Evolutionary conservation across 805 yeast genomes (phyloP).

Genomic region (Kuraishia capsulata): DNA sequence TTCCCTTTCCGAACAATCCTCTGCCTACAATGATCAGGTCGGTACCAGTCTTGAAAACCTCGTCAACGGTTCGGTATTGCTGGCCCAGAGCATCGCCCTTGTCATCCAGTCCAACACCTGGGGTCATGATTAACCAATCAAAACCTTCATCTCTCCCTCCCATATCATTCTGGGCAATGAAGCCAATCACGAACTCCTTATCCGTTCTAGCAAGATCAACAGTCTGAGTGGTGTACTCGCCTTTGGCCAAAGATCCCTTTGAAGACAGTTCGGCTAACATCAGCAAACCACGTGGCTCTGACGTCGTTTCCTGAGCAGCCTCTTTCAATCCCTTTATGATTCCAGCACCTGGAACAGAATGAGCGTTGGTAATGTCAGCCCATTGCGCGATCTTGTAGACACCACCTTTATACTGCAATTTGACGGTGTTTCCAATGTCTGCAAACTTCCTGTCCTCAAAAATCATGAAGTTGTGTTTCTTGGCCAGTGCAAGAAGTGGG

Average conservation of each 20-base stretch:
- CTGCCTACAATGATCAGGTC: slow-evolving; percentile 98
- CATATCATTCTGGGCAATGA: slow-evolving; percentile 88
- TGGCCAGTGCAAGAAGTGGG: slow-evolving; percentile 65
- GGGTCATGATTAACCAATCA: slow-evolving; percentile 96
- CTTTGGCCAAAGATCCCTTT: slow-evolving; percentile 87
- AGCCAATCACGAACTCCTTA: slow-evolving; percentile 88
- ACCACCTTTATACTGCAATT: slow-evolving; percentile 88
- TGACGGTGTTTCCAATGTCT: slow-evolving; percentile 96
- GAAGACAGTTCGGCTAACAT: slow-evolving; percentile 96
- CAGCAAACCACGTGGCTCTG: slow-evolving; percentile 79
- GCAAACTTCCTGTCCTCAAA: slow-evolving; percentile 98
- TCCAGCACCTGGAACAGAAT: slow-evolving; percentile 94
- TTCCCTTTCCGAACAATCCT: slow-evolving; percentile 89
- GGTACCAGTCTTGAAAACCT: slow-evolving; percentile 77
- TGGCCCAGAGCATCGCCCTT: slow-evolving; percentile 95
- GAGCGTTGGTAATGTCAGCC: slow-evolving; percentile 97
- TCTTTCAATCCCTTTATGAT: slow-evolving; percentile 76
- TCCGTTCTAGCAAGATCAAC: slow-evolving; percentile 81
- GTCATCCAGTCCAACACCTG: slow-evolving; percentile 97
- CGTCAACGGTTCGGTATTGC: slow-evolving; percentile 88
- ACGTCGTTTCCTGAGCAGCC: slow-evolving; percentile 49
- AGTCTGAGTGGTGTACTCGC: slow-evolving; percentile 81
- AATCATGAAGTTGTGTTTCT: slow-evolving; percentile 80
- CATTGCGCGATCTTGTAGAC: slow-evolving; percentile 82
- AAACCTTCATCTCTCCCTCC: slow-evolving; percentile 77